phyloP scores from a whole-genome alignment of 2,329 filamentous ascomycete genomes.

The Chaetomiaceae sp. region DNA sequence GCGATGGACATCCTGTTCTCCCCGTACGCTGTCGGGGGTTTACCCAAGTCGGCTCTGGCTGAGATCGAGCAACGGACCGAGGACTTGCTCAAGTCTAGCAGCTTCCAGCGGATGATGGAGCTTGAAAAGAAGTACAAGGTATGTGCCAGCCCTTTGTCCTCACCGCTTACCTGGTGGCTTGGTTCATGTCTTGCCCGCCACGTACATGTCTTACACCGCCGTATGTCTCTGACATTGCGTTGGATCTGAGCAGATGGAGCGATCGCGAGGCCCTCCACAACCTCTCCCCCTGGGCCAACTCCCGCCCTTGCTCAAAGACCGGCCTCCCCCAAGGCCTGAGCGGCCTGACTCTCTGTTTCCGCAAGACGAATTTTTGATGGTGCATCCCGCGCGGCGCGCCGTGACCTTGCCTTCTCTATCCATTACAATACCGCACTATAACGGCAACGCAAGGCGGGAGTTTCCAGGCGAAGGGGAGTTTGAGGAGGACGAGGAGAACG shows the following conservation, averaged over 20 bases:
- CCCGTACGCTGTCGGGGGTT: slow-evolving; percentile 15
- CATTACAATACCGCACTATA: slow-evolving; percentile 29
- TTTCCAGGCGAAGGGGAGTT: slow-evolving; percentile 8
- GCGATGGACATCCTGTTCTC: slow-evolving; percentile 23
- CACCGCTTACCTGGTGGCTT: slow-evolving; percentile 13
- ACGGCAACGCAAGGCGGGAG: slow-evolving; percentile 3
- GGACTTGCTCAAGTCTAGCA: slow-evolving; percentile 37
- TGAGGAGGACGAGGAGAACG: slow-evolving; percentile 19
- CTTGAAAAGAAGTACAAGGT: slow-evolving; percentile 56
- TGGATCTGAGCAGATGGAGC: slow-evolving; percentile 28
- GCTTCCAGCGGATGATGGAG: slow-evolving; percentile 55
- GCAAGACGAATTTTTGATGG: slow-evolving; percentile 25
- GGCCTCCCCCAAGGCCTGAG: slow-evolving; percentile 23
- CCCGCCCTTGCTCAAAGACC: slow-evolving; percentile 10
- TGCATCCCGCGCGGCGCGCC: slow-evolving; percentile 23
- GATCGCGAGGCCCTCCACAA: slow-evolving; percentile 23
- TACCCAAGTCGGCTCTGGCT: slow-evolving; percentile 23
- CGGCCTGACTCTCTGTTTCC: slow-evolving; percentile 25
- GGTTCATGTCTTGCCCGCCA: slow-evolving; percentile 16
- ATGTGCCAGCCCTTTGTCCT: slow-evolving; percentile 27
- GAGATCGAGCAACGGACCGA: slow-evolving; percentile 21
- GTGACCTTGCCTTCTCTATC: slow-evolving; percentile 27
- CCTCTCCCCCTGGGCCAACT: slow-evolving; percentile 15
- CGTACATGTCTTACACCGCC: slow-evolving; percentile 17
- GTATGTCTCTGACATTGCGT: slow-evolving; percentile 22